Evolutionary conservation across 78 protist species (phyloP).

Genomic region (Dictyostelium capitatum): DNA sequence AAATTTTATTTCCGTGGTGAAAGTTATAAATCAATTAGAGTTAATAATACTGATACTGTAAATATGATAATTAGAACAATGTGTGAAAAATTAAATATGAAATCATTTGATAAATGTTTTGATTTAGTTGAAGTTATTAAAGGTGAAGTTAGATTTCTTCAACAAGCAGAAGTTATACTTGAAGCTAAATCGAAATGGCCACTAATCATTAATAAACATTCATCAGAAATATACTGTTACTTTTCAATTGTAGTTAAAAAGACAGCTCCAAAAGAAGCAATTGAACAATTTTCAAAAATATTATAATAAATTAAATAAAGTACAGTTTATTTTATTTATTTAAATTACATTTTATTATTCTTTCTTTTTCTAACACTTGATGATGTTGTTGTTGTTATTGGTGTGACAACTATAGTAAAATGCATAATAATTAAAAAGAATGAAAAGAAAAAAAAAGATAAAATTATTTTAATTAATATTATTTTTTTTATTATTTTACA

Average conservation of each 20-base stretch:
- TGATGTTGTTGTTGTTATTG: too few species aligned
- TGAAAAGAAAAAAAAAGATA: too few species aligned
- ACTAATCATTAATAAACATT: conserved; percentile 30
- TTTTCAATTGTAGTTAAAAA: conserved; percentile 45
- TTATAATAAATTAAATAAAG: not conserved
- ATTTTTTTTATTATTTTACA: not conserved
- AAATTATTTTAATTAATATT: too few species aligned
- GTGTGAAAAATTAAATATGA: conserved; percentile 68
- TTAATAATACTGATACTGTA: conserved; percentile 7
- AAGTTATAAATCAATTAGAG: conserved; percentile 16
- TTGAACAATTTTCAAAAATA: not conserved
- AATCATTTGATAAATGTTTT: conserved; percentile 63
- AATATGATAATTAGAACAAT: not conserved
- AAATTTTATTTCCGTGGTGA: conserved; percentile 40
- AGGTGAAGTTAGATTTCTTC: conserved; percentile 16
- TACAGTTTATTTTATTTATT: too few species aligned
- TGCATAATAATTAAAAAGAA: too few species aligned
- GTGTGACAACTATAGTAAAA: too few species aligned
- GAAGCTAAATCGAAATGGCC: conserved; percentile 59
- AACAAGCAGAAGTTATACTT: not conserved
- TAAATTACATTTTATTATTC: too few species aligned
- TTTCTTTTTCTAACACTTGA: too few species aligned
- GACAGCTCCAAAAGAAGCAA: conserved; percentile 54
- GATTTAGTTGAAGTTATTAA: conserved; percentile 52
- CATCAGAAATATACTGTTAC: conserved; percentile 37